phyloP scores from a whole-genome alignment of 192 early-diverging fungal genomes.

The Mortierella antarctica region DNA sequence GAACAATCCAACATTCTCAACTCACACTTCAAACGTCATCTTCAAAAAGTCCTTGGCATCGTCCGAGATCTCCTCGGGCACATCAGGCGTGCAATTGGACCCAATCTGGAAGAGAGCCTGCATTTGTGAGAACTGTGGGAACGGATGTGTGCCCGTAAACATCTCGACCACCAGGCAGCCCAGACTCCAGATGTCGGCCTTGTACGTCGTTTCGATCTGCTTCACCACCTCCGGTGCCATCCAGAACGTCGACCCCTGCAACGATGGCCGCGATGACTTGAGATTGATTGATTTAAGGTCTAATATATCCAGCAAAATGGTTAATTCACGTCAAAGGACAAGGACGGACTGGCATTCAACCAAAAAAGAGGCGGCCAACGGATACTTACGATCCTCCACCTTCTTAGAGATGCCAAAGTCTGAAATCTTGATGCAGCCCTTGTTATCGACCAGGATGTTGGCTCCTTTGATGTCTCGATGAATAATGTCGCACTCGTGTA shows the following conservation, averaged over 20 bases:
- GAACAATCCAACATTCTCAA: not conserved
- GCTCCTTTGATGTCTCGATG: constrained; percentile 99
- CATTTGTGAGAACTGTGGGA: constrained; percentile 81
- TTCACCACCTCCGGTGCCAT: constrained; percentile 99
- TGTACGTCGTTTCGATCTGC: constrained; percentile 90
- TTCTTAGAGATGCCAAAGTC: constrained; percentile 99
- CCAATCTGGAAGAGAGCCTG: constrained; percentile 89
- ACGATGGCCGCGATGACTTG: constrained; percentile 72
- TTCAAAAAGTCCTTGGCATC: constrained; percentile 80
- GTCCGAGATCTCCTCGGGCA: constrained; percentile 81
- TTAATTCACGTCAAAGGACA: not conserved
- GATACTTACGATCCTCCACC: constrained; percentile 74
- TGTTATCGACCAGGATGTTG: constrained; percentile 90
- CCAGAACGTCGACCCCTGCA: constrained; percentile 98
- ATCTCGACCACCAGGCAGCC: constrained; percentile 98
- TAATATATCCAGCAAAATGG: not conserved
- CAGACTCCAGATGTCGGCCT: constrained; percentile 95
- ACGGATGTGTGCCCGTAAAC: constrained; percentile 96
- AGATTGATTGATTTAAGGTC: constrained; percentile 50
- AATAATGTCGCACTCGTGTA: constrained; percentile 95
- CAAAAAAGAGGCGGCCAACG: constrained; percentile 4
- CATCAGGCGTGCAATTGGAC: constrained; percentile 79
- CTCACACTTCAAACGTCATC: constrained; percentile 80
- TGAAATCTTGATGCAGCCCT: constrained; percentile 95
- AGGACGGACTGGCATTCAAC: not conserved